Evolutionary conservation across 2,329 filamentous ascomycete species (phyloP).

Genomic region (Corinectria fuckeliana): DNA sequence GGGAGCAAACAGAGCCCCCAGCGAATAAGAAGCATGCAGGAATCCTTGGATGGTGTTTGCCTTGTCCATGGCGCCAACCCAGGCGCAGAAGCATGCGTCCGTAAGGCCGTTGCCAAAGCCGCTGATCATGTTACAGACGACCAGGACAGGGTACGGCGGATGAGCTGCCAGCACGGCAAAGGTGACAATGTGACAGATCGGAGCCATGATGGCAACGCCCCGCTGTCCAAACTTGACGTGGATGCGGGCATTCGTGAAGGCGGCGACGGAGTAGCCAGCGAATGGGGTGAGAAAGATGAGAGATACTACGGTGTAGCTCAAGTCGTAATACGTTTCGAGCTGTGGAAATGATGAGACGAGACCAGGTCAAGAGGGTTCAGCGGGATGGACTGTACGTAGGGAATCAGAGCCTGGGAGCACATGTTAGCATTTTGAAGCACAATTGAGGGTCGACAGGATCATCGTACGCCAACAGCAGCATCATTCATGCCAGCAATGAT

Average conservation of each 20-base stretch:
- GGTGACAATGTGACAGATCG: slow-evolving; percentile 65
- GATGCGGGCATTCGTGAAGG: slow-evolving; percentile 65
- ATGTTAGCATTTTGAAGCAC: background rate
- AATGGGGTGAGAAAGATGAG: slow-evolving; percentile 70
- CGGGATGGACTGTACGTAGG: slow-evolving; percentile 22
- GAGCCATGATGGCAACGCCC: slow-evolving; percentile 69
- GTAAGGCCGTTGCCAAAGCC: slow-evolving; percentile 72
- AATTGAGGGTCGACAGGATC: rapidly evolving
- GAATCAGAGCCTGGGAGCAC: slow-evolving; percentile 33
- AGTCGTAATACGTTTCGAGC: slow-evolving; percentile 66
- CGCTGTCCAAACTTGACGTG: slow-evolving; percentile 68
- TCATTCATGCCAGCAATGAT: slow-evolving; percentile 69
- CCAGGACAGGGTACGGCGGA: slow-evolving; percentile 69
- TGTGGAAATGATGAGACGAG: slow-evolving; percentile 32
- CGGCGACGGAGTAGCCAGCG: slow-evolving; percentile 66
- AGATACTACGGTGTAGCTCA: slow-evolving; percentile 66
- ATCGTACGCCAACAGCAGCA: slow-evolving; percentile 62
- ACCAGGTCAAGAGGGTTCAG: rapidly evolving
- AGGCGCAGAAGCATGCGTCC: slow-evolving; percentile 58
- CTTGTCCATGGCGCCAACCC: slow-evolving; percentile 69
- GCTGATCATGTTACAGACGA: slow-evolving; percentile 66
- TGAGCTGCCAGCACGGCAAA: slow-evolving; percentile 67
- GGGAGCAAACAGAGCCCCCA: slow-evolving; percentile 69
- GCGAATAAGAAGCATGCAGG: slow-evolving; percentile 69
- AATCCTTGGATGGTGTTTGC: slow-evolving; percentile 72